These are phyloP conservation scores for Cladobotryum mycophilum DNA, from an alignment of 2,329 filamentous ascomycete species.

Conservation along the genomic window DNA sequence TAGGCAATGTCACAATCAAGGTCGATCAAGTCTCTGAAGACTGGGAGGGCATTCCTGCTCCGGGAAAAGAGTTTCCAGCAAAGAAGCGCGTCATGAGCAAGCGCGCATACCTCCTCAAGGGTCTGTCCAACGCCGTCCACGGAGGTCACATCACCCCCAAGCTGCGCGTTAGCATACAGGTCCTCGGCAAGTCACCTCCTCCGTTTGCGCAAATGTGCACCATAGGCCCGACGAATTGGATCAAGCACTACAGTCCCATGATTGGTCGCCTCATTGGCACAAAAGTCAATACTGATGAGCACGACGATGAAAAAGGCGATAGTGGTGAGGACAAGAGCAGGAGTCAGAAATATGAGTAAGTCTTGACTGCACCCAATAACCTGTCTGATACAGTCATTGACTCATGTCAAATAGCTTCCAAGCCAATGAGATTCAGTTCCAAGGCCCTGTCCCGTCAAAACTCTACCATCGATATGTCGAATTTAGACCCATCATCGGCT, in stretches of 20 bases:
- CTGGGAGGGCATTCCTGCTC: constrained; percentile 62
- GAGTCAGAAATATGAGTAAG: constrained; percentile 70
- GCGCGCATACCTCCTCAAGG: constrained; percentile 71
- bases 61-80: constrained; percentile 56
- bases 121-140: constrained; percentile 57
- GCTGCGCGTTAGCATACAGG: constrained; percentile 66
- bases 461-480: constrained; percentile 92
- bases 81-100: constrained; percentile 85
- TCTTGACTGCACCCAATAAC: constrained; percentile 9
- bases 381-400: neutral
- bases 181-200: constrained; percentile 68
- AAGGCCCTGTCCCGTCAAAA: constrained; percentile 70
- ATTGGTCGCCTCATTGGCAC: constrained; percentile 75
- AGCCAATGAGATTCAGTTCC: constrained; percentile 83
- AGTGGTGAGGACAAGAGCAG: constrained; percentile 36
- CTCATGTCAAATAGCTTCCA: constrained; percentile 61
- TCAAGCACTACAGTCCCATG: constrained; percentile 82
- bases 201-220: constrained; percentile 71
- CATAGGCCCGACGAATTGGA: constrained; percentile 66
- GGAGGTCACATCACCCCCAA: constrained; percentile 62
- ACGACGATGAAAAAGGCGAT: constrained; percentile 31
- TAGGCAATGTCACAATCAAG: constrained; percentile 76
- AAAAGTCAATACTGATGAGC: constrained; percentile 57
- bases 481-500: constrained; percentile 82
- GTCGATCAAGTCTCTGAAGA: constrained; percentile 53